Base-by-base conservation (phyloP, 192 early-diverging fungal species). In the Gaertneriomyces semiglobifer region DNA sequence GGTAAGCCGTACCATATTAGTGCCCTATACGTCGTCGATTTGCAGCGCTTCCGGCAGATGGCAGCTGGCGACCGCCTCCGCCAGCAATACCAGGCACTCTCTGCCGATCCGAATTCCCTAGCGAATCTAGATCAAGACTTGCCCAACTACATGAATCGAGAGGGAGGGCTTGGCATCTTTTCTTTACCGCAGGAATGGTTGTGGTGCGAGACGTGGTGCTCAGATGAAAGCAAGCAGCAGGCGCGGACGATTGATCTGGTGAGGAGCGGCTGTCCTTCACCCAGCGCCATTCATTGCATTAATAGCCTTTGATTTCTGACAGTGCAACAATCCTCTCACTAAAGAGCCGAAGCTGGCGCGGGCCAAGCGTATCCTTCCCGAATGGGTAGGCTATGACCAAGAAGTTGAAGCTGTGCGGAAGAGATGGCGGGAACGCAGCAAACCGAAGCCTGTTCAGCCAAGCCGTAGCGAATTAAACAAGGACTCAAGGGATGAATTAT, bases 171-270 rank as follows among this genome's bases (percentile, higher is more conserved):
- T 20, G 94, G 94, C 2, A 96, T 98, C 45, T 87, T 87, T 62
- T 94, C 92, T 4, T 73, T 98, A 72, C 93, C 94, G 2, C 93
- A 96, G 71, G 94, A 96, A 58, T 98, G 96, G 96, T 79, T 99
- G 53, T 99, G 96, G 96, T 99, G 96, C 69, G 93, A 97, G 76
- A 99, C 96, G 6, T 99, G 96, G 96, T 99, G 96, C 73, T 86
- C 88, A 39, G 92, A 97, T 69, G 86, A 82, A 55, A 83, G 83
- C 4, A 69, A 97, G 50, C 82, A 81, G n/a, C 87, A 59, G 11
- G 96, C 96, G 4, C 96, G 94, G 76, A 97, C 96, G 0, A 99
- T 99, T 63, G 96, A 99, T 79, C 79, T 99, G 84, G 89, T 90
- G 80, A 79, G 74, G 10, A 55, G 51, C 4, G 7, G 40, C 10